These are phyloP conservation scores for Aspergillus costaricaensis DNA, from an alignment of 2,329 filamentous ascomycete genomes.

Conservation along the genomic window DNA sequence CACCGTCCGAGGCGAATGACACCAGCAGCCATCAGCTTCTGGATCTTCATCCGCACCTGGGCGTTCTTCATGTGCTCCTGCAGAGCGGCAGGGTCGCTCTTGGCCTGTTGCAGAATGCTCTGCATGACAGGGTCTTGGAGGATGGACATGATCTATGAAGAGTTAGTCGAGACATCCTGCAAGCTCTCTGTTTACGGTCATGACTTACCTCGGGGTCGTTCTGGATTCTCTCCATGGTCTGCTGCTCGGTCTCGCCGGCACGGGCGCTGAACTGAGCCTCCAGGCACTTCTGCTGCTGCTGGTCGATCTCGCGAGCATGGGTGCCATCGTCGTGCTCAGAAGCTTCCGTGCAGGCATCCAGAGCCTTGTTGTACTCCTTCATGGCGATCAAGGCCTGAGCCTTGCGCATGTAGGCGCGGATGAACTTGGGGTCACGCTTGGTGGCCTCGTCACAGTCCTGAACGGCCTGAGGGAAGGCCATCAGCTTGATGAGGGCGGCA, in stretches of 20 bases:
- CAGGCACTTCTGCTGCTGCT: slow-evolving; percentile 90
- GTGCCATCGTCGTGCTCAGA: slow-evolving; percentile 75
- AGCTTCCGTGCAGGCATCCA: slow-evolving; percentile 86
- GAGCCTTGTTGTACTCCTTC: slow-evolving; percentile 94
- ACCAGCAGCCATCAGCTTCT: slow-evolving; percentile 90
- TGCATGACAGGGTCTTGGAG: slow-evolving; percentile 98
- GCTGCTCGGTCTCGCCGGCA: slow-evolving; percentile 92
- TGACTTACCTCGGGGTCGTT: slow-evolving; percentile 80
- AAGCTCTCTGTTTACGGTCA: not conserved
- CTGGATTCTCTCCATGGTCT: slow-evolving; percentile 88
- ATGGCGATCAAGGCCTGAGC: slow-evolving; percentile 94
- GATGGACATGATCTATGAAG: slow-evolving; percentile 73
- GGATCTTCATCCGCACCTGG: slow-evolving; percentile 79
- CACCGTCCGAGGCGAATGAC: slow-evolving; percentile 76
- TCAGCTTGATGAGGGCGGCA: slow-evolving; percentile 93
- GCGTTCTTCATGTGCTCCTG: slow-evolving; percentile 98
- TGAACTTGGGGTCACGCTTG: slow-evolving; percentile 86
- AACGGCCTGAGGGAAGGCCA: slow-evolving; percentile 91
- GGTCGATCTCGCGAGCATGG: slow-evolving; percentile 87
- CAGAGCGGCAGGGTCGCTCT: slow-evolving; percentile 85
- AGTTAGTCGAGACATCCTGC: slow-evolving; percentile 12
- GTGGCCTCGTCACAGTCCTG: slow-evolving; percentile 91
- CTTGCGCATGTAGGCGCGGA: slow-evolving; percentile 94
- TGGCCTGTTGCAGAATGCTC: slow-evolving; percentile 93
- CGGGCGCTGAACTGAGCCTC: slow-evolving; percentile 85